phyloP scores from a whole-genome alignment of 2,329 filamentous ascomycete genomes.

The Paecilomyces sp. region DNA sequence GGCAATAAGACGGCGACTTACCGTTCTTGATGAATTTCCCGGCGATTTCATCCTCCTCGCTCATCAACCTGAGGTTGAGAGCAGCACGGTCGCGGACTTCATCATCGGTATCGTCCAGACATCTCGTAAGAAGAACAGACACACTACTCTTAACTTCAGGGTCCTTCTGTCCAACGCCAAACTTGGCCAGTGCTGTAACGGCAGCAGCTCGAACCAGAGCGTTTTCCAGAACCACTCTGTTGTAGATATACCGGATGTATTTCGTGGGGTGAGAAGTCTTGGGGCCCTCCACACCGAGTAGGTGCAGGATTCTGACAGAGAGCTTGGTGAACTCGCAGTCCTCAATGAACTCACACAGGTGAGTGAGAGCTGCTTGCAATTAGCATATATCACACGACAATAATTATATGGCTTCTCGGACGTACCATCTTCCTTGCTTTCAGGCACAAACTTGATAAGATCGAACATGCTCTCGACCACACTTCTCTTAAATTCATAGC shows the following conservation, averaged over 20 bases:
- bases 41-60: slow-evolving; percentile 80
- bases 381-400: slow-evolving; percentile 7
- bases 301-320: slow-evolving; percentile 87
- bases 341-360: slow-evolving; percentile 98
- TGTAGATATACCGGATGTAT: slow-evolving; percentile 99
- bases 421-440: slow-evolving; percentile 61
- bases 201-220: slow-evolving; percentile 91
- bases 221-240: slow-evolving; percentile 94
- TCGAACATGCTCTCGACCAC: slow-evolving; percentile 99
- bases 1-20: slow-evolving; percentile 32
- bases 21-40: slow-evolving; percentile 88
- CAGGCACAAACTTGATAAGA: slow-evolving; percentile 96
- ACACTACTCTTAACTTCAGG: slow-evolving; percentile 96
- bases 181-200: slow-evolving; percentile 92
- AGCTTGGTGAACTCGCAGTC: slow-evolving; percentile 99
- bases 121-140: slow-evolving; percentile 82
- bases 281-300: slow-evolving; percentile 88
- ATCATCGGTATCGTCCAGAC: slow-evolving; percentile 93
- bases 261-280: slow-evolving; percentile 95
- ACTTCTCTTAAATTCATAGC: slow-evolving; percentile 95
- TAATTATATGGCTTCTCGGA: neutral
- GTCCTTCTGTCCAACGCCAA: slow-evolving; percentile 93
- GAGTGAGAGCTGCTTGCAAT: slow-evolving; percentile 61
- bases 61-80: slow-evolving; percentile 85
- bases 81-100: slow-evolving; percentile 95